Evolutionary conservation across 2,329 filamentous ascomycete genomes (phyloP).

Genomic region (Botrytis galanthina): DNA sequence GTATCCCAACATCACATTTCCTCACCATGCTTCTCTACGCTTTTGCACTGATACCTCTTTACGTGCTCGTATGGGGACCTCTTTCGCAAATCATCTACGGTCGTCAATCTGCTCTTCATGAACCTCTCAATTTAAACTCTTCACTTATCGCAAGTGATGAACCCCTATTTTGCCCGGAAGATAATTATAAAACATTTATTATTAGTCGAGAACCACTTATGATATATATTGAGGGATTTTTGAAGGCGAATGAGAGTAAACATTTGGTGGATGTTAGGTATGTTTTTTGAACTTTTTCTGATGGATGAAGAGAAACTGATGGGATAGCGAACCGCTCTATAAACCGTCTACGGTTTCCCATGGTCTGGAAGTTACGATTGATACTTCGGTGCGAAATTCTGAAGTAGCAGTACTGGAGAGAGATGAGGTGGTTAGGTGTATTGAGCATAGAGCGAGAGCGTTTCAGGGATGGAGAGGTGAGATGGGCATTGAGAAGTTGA

Average conservation of each 20-base stretch:
- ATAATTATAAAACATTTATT: constrained; percentile 44
- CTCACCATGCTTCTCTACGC: constrained; percentile 35
- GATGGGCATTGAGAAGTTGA: constrained; percentile 58
- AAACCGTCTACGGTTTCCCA: constrained; percentile 54
- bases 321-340: constrained; percentile 47
- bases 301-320: not conserved
- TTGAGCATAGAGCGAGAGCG: constrained; percentile 55
- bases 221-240: constrained; percentile 57
- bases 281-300: not conserved
- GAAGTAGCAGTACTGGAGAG: constrained; percentile 49
- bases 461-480: constrained; percentile 60
- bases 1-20: not conserved
- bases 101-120: constrained; percentile 14
- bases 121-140: constrained; percentile 28
- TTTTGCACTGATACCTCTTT: constrained; percentile 34
- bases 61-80: constrained; percentile 34
- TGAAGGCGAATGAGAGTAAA: constrained; percentile 48
- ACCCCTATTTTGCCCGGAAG: constrained; percentile 31
- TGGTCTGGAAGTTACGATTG: constrained; percentile 46
- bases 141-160: constrained; percentile 37
- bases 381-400: constrained; percentile 51
- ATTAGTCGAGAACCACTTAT: constrained; percentile 54
- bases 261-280: constrained; percentile 54
- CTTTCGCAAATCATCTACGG: constrained; percentile 30
- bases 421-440: constrained; percentile 52